Base-by-base conservation (phyloP, 2,329 filamentous ascomycete genomes). In the Colletotrichum chrysophilum region DNA sequence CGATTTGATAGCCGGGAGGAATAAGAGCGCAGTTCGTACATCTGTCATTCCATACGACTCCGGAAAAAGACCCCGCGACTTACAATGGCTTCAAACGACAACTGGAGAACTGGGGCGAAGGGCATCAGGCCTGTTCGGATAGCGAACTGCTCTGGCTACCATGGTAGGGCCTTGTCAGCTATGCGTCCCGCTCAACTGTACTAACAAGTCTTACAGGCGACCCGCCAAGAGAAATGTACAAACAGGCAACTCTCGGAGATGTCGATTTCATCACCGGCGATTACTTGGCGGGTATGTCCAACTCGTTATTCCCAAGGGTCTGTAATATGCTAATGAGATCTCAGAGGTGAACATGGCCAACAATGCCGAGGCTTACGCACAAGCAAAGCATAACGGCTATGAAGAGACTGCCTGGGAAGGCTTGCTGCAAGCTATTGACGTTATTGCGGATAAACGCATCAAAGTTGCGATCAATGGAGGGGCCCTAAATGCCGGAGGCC, bases 31-130 rank as follows among this genome's bases (percentile, higher is more conserved):
- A 52, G 0, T 1, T 52, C 12, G 43, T 7, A 21, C 3, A 52
- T 21, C 6, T 0, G 0, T 52, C 1, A 21, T 7, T 52, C 10
- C 2, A 13, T 52, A 52, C 18, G 0, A 52, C n/a, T 0, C 43
- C 43, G n/a, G 12, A 13, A 13, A 52, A 52, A 21, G 5, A 12
- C 3, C n/a, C 43, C 43, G 10, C 3, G 10, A 4, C 43, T 52
- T 1, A 6, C 1, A 0, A 58, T 58, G 55, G 13, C 1, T 24
- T 24, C 21, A 16, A 58, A 28, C 1, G 55, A 58, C 3, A 4
- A 28, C 1, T 28, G 55, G 55, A 26, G 55, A 58, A 3, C 4
- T 24, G 55, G 55, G 0, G 0, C 13, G 1, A 26, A 0, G 4
- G 55, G 55, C 21, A 21, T 58, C 21, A 58, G 55, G 21, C 55